phyloP scores from a whole-genome alignment of 805 yeast species.

The Ogataea kodamae region DNA sequence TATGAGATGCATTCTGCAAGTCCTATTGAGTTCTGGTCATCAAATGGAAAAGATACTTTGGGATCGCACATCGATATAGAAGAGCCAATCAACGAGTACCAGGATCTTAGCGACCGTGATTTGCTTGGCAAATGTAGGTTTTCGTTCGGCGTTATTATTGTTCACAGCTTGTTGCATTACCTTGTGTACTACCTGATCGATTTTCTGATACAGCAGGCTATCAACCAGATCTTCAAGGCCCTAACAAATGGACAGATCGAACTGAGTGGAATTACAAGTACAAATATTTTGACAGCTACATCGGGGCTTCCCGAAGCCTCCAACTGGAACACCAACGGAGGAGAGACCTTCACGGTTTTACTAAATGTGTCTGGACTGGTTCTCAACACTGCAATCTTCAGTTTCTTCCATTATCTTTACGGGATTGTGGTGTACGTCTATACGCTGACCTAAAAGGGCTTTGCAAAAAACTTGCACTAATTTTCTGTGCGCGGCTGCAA shows the following conservation, averaged over 20 bases:
- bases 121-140: constrained; percentile 18
- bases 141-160: constrained; percentile 15
- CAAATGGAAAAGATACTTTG: not conserved
- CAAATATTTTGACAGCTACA: constrained; percentile 7
- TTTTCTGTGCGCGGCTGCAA: constrained; percentile 1
- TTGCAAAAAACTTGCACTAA: too few relatives aligned
- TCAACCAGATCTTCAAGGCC: constrained; percentile 14
- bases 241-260: constrained; percentile 17
- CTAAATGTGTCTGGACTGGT: constrained; percentile 19
- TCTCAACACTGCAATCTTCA: constrained; percentile 21
- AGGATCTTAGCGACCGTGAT: constrained; percentile 14
- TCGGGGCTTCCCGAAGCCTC: constrained; percentile 6
- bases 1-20: constrained; percentile 2
- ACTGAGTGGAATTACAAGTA: constrained; percentile 15
- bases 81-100: constrained; percentile 5
- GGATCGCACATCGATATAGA: constrained; percentile 6
- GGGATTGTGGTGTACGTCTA: constrained; percentile 18
- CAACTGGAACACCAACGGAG: constrained; percentile 18
- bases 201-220: constrained; percentile 20
- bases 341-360: constrained; percentile 19
- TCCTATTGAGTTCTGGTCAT: constrained; percentile 6
- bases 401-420: constrained; percentile 22
- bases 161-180: constrained; percentile 22
- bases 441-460: constrained; percentile 14
- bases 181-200: constrained; percentile 19